Evolutionary conservation across 768 basidiomycete species (phyloP).

Genomic region (Tylopilus sp.): DNA sequence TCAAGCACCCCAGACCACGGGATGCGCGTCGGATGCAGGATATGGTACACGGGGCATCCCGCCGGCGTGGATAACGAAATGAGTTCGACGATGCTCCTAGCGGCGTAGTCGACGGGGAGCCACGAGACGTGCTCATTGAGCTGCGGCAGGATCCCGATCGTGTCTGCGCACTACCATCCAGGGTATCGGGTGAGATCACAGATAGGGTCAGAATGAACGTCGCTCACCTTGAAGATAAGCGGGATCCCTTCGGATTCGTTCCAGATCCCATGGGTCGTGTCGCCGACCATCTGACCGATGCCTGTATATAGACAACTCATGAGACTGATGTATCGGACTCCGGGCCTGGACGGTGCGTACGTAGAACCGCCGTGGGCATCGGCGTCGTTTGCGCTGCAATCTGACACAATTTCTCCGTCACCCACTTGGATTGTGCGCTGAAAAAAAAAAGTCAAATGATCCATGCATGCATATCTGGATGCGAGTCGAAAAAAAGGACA

Average conservation of each 20-base stretch:
- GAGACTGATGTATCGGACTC: neutral
- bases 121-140: conserved; percentile 37
- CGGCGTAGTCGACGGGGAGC: conserved; percentile 54
- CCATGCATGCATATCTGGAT: neutral
- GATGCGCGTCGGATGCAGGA: conserved; percentile 15
- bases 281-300: conserved; percentile 57
- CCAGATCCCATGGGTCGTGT: conserved; percentile 47
- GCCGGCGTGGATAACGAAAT: conserved; percentile 15
- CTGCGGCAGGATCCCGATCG: conserved; percentile 34
- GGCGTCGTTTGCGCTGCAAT: conserved; percentile 33
- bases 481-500: conserved; percentile 3
- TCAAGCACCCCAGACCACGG: conserved; percentile 40
- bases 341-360: conserved; percentile 3
- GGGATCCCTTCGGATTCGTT: conserved; percentile 46
- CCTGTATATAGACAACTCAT: conserved; percentile 23
- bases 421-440: conserved; percentile 44
- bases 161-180: conserved; percentile 36
- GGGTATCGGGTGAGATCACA: neutral
- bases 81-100: conserved; percentile 44
- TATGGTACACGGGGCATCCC: conserved; percentile 21
- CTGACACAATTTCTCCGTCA: conserved; percentile 49
- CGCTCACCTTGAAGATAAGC: conserved; percentile 28
- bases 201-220: neutral
- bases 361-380: conserved; percentile 18
- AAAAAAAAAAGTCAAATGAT: neutral